Base-by-base conservation (phyloP, 257 asterid species). In the Solanum appendiculatum region DNA sequence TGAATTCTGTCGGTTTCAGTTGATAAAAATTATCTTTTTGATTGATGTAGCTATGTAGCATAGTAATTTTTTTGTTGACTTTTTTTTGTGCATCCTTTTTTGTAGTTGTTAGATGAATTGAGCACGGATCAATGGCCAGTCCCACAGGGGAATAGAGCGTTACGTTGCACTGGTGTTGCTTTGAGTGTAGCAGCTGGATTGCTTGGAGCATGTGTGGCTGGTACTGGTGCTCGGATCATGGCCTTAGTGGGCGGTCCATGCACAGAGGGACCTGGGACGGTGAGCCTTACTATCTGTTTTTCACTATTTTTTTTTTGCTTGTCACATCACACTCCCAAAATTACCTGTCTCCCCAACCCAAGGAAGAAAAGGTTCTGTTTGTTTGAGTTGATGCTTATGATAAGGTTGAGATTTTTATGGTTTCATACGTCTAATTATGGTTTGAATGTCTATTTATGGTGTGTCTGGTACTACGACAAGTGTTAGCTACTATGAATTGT, bases 191-290 rank as follows among this genome's bases (percentile, higher is more conserved):
- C 99, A 42, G 94, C 97, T 20, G 97, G 99, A 33, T 90, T 97
- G 88, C 93, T 97, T 37, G 96, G 98, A 34, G 99, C 98, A 86
- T 96, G 97, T 48, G 87, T 90, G 85, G 93, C 97, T 33, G 98
- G 98, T 83, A 92, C 97, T 82, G 96, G 97, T 90, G 98, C 97
- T 77, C 91, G 99, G 89, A 96, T 97, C 89, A 83, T 97, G 77
- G 93, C 96, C 82, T 92, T 97, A 87, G 98, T 97, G 18, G 99
- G 99, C 69, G 99, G 99, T 87, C 99, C 99, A 56, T 96, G 99
- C 89, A 97, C 99, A 2, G 99, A 95, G 93, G 99, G 99, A 75
- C 98, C 99, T 51, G 99, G 99, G 88, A 93, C 93, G 96, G 99
- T 97, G 94, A 93, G 90, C 84, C 88, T 89, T 89, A 86, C 33